These are phyloP conservation scores for Geotrichum siamense DNA, from an alignment of 1,139 yeast species.

Conservation along the genomic window DNA sequence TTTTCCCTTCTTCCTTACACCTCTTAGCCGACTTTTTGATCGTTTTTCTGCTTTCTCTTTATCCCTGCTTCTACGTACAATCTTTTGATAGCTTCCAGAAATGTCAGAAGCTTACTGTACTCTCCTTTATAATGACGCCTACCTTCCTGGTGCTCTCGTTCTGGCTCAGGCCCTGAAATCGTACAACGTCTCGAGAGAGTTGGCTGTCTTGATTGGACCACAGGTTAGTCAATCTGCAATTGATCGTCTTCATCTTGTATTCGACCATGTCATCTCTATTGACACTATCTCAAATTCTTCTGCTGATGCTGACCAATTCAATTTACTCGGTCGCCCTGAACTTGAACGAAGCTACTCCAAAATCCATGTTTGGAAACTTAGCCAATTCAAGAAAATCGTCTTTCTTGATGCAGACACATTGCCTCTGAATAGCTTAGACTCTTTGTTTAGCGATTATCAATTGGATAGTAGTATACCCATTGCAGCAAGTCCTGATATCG, in stretches of 20 bases:
- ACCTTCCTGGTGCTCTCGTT: constrained; percentile 71
- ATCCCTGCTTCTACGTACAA: background rate
- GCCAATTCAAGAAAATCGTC: constrained; percentile 53
- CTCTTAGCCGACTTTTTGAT: constrained; percentile 2
- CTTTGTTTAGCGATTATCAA: constrained; percentile 35
- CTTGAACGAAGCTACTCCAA: constrained; percentile 66
- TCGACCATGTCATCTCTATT: constrained; percentile 33
- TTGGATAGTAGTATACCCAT: constrained; percentile 20
- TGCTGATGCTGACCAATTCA: constrained; percentile 34
- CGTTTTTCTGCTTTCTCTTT: background rate
- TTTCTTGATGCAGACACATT: constrained; percentile 81
- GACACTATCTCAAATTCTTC: constrained; percentile 28
- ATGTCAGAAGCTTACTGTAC: constrained; percentile 51
- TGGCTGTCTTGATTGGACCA: constrained; percentile 34
- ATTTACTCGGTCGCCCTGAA: constrained; percentile 63
- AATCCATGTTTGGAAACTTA: constrained; percentile 60
- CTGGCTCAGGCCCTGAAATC: constrained; percentile 43
- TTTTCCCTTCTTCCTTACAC: background rate
- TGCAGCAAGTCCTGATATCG: constrained; percentile 81
- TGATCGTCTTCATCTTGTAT: constrained; percentile 26
- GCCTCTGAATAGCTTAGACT: constrained; percentile 45
- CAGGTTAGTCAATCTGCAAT: constrained; percentile 26
- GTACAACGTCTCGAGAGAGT: constrained; percentile 21
- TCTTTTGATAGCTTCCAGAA: background rate
- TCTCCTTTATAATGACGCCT: constrained; percentile 54